phyloP scores from a whole-genome alignment of 1,284 basidiomycete species.

The Moniliophthora roreri region DNA sequence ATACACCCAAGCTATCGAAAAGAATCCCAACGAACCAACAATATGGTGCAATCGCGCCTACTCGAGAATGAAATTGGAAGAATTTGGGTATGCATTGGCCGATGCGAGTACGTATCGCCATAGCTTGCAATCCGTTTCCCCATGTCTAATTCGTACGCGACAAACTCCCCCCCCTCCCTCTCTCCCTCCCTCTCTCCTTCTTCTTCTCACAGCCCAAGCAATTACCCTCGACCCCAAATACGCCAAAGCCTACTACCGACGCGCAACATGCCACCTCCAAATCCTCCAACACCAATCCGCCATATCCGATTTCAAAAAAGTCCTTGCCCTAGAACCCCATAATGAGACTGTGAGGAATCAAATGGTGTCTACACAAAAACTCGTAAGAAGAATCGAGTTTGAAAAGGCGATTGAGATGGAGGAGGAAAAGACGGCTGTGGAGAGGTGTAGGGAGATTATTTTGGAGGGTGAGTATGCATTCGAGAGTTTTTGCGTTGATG shows the following conservation, averaged over 20 bases:
- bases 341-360: constrained; percentile 84
- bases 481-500: too few relatives aligned
- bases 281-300: constrained; percentile 85
- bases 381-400: constrained; percentile 84
- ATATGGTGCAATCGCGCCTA: constrained; percentile 82
- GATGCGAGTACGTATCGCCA: constrained; percentile 77
- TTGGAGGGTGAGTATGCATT: constrained; percentile 54
- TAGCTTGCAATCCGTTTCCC: too few relatives aligned
- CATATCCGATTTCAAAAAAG: constrained; percentile 84
- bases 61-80: constrained; percentile 77
- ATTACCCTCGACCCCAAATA: constrained; percentile 90
- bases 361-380: constrained; percentile 87
- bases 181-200: not conserved
- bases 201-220: constrained; percentile 63
- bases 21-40: constrained; percentile 76
- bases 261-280: constrained; percentile 91
- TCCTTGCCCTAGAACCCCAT: constrained; percentile 84
- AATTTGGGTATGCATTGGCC: constrained; percentile 78
- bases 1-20: constrained; percentile 77
- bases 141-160: too few relatives aligned
- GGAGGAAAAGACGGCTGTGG: constrained; percentile 77
- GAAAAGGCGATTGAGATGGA: constrained; percentile 94
- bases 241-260: constrained; percentile 89
- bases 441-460: constrained; percentile 78
- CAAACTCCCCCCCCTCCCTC: not conserved